These are phyloP conservation scores for Leishmania amazonensis DNA, from an alignment of 208 protist species.

Conservation along the genomic window DNA sequence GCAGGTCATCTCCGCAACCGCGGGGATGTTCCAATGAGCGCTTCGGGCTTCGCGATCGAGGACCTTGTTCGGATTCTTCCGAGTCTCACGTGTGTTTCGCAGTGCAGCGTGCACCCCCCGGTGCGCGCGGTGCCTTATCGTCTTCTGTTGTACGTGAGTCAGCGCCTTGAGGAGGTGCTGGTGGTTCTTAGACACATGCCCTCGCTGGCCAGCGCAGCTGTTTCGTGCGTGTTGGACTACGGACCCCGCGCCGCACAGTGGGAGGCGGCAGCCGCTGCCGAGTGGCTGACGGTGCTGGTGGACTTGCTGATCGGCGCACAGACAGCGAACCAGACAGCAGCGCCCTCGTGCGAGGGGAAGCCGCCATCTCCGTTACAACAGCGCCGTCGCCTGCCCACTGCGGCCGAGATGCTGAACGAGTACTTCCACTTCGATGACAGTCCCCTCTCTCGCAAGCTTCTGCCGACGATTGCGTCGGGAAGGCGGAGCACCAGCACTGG, in stretches of 20 bases:
- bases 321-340: background rate
- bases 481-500: constrained; percentile 26
- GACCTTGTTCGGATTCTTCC: constrained; percentile 56
- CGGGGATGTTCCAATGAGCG: constrained; percentile 5
- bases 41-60: constrained; percentile 25
- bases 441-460: constrained; percentile 21
- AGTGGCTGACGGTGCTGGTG: constrained; percentile 60
- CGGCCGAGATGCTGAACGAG: constrained; percentile 19
- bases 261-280: constrained; percentile 75
- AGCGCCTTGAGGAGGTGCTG: constrained; percentile 40
- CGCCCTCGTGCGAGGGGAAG: background rate
- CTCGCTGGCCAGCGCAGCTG: constrained; percentile 55
- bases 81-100: constrained; percentile 51
- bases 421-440: constrained; percentile 40
- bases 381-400: background rate
- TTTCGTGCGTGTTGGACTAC: constrained; percentile 64
- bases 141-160: constrained; percentile 45
- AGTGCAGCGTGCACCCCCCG: constrained; percentile 59
- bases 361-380: background rate
- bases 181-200: constrained; percentile 62
- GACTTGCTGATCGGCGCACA: constrained; percentile 21
- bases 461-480: constrained; percentile 10
- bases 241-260: constrained; percentile 46
- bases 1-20: constrained; percentile 23
- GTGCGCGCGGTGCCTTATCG: constrained; percentile 70